phyloP scores from a whole-genome alignment of 805 yeast species.

The Candida peoriensis region DNA sequence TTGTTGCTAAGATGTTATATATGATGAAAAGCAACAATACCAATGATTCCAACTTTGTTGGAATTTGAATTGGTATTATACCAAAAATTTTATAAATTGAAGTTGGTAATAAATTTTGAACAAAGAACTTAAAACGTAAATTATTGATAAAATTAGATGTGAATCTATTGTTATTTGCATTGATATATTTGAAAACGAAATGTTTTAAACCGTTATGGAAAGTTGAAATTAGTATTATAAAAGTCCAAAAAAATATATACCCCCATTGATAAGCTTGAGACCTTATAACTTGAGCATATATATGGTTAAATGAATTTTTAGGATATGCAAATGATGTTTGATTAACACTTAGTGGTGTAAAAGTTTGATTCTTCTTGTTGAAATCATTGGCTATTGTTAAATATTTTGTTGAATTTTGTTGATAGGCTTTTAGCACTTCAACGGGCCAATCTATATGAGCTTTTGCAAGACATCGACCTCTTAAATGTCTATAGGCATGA shows the following conservation, averaged over 20 bases:
- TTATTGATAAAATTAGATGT: constrained; percentile 13
- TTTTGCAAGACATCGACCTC: constrained; percentile 30
- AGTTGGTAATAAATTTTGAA: constrained; percentile 26
- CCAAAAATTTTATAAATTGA: constrained; percentile 18
- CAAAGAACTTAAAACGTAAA: constrained; percentile 20
- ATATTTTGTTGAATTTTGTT: constrained; percentile 31
- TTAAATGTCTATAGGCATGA: constrained; percentile 37
- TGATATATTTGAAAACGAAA: constrained; percentile 22
- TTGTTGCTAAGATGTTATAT: constrained; percentile 27
- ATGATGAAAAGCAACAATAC: constrained; percentile 28
- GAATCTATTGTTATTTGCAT: constrained; percentile 12
- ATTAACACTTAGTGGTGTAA: constrained; percentile 30
- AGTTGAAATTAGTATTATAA: constrained; percentile 28
- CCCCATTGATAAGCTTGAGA: constrained; percentile 44
- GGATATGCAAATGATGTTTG: constrained; percentile 29
- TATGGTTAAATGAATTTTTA: constrained; percentile 31
- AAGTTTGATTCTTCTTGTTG: constrained; percentile 22
- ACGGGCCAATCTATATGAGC: constrained; percentile 30
- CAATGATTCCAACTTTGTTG: constrained; percentile 26
- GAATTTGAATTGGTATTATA: constrained; percentile 26
- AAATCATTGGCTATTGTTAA: constrained; percentile 25
- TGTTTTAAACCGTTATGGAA: constrained; percentile 24
- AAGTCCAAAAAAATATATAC: constrained; percentile 36
- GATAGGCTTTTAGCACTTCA: constrained; percentile 28
- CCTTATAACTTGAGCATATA: constrained; percentile 30